Evolutionary conservation across 441 rosid species (phyloP).

Genomic region (Jatropha podagrica): DNA sequence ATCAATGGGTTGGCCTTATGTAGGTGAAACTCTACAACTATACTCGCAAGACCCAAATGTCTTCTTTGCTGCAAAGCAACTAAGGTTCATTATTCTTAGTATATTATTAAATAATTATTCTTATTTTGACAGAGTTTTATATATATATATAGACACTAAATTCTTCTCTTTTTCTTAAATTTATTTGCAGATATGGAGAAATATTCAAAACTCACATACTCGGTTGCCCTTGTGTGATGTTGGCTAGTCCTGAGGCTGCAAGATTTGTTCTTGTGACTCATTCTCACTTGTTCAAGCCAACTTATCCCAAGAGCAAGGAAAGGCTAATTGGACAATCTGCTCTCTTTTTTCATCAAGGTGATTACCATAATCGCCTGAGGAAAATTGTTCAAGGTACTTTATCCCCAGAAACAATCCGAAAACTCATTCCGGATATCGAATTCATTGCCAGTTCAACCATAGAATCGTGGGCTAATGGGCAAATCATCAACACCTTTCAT

Average conservation of each 20-base stretch:
- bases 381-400: slow-evolving; percentile 69
- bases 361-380: slow-evolving; percentile 64
- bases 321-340: slow-evolving; percentile 78
- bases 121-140: too few species aligned
- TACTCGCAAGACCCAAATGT: slow-evolving; percentile 80
- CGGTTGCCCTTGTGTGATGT: slow-evolving; percentile 89
- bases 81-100: slow-evolving; percentile 40
- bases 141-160: not conserved
- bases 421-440: slow-evolving; percentile 58
- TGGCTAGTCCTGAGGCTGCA: slow-evolving; percentile 85
- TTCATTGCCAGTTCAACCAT: slow-evolving; percentile 49
- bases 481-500: slow-evolving; percentile 54
- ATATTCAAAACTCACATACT: slow-evolving; percentile 79
- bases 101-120: not conserved
- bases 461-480: slow-evolving; percentile 49
- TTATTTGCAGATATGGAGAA: slow-evolving; percentile 63
- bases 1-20: slow-evolving; percentile 85
- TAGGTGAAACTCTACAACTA: slow-evolving; percentile 83
- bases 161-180: not conserved
- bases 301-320: slow-evolving; percentile 92
- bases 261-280: slow-evolving; percentile 76
- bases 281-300: slow-evolving; percentile 87
- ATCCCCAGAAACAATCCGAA: slow-evolving; percentile 54
- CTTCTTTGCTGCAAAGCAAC: slow-evolving; percentile 67
- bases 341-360: slow-evolving; percentile 84